Conservation (phyloP, 805 yeast species). For the Candida broadrunensis region DNA sequence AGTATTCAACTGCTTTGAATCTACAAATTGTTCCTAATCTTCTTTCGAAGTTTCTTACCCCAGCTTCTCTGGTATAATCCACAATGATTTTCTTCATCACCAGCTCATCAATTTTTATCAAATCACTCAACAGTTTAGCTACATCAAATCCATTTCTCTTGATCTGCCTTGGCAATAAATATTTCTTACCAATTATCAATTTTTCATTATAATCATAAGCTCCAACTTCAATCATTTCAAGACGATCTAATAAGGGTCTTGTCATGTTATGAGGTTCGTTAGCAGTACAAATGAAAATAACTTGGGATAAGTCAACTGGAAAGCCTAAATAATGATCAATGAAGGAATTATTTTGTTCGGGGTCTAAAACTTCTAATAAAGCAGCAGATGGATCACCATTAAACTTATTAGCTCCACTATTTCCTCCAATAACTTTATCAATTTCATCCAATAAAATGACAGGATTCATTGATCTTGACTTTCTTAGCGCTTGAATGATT, state of each 20-base stretch:
- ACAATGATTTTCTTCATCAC: constrained; percentile 62
- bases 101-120: constrained; percentile 45
- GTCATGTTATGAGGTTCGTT: constrained; percentile 70
- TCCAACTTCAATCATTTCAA: constrained; percentile 74
- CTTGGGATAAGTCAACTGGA: constrained; percentile 80
- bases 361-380: constrained; percentile 81
- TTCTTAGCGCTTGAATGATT: constrained; percentile 70
- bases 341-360: constrained; percentile 78
- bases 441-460: constrained; percentile 82
- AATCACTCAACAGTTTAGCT: constrained; percentile 4
- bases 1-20: constrained; percentile 72
- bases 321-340: constrained; percentile 83
- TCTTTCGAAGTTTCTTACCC: constrained; percentile 79
- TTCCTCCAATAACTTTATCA: constrained; percentile 69
- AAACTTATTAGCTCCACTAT: constrained; percentile 38
- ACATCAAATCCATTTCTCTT: constrained; percentile 59
- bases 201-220: constrained; percentile 84
- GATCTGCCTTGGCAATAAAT: constrained; percentile 73
- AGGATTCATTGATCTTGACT: constrained; percentile 76
- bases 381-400: constrained; percentile 93
- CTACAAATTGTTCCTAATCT: constrained; percentile 74
- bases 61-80: constrained; percentile 79
- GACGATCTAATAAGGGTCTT: constrained; percentile 75
- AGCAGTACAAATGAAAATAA: constrained; percentile 82
- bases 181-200: constrained; percentile 63